phyloP scores from a whole-genome alignment of 371 early-diverging fungal genomes.

The Mucor velutinosus region DNA sequence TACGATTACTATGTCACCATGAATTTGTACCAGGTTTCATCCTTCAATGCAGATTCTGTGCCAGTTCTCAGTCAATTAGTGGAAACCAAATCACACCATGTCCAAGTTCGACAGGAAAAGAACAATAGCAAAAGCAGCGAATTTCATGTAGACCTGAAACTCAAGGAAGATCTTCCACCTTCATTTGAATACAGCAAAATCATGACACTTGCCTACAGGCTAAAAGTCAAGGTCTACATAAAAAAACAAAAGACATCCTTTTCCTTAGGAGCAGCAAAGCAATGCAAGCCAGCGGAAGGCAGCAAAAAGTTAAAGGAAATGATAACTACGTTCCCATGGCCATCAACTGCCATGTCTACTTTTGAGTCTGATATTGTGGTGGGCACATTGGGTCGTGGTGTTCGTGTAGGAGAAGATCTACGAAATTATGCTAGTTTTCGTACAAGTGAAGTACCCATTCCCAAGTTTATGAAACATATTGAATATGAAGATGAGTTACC shows the following conservation, averaged over 20 bases:
- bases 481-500: conserved; percentile 20
- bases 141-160: not conserved
- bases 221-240: conserved; percentile 7
- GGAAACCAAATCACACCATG: not conserved
- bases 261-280: not conserved
- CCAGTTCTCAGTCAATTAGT: not conserved
- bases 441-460: not conserved
- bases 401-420: conserved; percentile 8
- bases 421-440: not conserved
- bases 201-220: conserved; percentile 13
- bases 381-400: conserved; percentile 11
- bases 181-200: conserved; percentile 17
- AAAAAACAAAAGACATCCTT: not conserved
- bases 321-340: not conserved
- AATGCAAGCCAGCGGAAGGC: not conserved
- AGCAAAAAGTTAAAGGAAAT: conserved; percentile 3
- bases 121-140: not conserved
- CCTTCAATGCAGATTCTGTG: conserved; percentile 1
- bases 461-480: conserved; percentile 11
- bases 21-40: conserved; percentile 13
- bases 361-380: conserved; percentile 11
- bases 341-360: not conserved
- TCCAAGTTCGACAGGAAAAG: not conserved
- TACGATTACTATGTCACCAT: conserved; percentile 2
- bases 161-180: conserved; percentile 6